Evolutionary conservation across 2,329 filamentous ascomycete genomes (phyloP).

Genomic region (Aspergillus calidoustus): DNA sequence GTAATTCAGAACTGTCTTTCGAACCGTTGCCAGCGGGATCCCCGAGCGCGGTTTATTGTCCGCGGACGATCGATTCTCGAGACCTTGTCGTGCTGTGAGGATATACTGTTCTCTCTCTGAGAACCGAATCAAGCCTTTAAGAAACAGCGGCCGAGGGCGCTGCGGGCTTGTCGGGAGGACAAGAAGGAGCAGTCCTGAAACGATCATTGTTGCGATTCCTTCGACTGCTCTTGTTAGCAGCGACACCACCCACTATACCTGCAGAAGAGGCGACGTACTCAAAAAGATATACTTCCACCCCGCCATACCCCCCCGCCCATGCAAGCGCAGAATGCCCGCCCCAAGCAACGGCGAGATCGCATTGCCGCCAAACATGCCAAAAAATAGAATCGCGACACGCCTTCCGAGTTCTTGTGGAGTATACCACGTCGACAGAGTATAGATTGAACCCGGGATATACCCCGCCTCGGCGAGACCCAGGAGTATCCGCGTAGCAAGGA

Average conservation of each 20-base stretch:
- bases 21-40: constrained; percentile 48
- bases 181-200: constrained; percentile 46
- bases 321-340: constrained; percentile 53
- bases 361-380: constrained; percentile 59
- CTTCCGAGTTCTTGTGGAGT: constrained; percentile 51
- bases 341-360: constrained; percentile 56
- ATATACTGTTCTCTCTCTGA: not conserved
- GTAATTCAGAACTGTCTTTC: constrained; percentile 52
- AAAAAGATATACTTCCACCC: constrained; percentile 60
- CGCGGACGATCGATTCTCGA: not conserved
- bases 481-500: constrained; percentile 50
- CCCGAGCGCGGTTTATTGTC: constrained; percentile 25
- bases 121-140: not conserved
- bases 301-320: constrained; percentile 45
- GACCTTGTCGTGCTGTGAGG: not conserved
- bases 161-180: constrained; percentile 33
- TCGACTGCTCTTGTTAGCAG: constrained; percentile 42
- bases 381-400: constrained; percentile 57
- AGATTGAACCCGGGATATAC: constrained; percentile 58
- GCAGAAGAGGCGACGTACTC: constrained; percentile 31
- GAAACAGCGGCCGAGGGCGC: not conserved
- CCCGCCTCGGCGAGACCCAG: constrained; percentile 57
- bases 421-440: constrained; percentile 59
- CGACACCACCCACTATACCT: not conserved
- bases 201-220: constrained; percentile 49